phyloP scores from a whole-genome alignment of 805 yeast species.

The Candida xyloterini region DNA sequence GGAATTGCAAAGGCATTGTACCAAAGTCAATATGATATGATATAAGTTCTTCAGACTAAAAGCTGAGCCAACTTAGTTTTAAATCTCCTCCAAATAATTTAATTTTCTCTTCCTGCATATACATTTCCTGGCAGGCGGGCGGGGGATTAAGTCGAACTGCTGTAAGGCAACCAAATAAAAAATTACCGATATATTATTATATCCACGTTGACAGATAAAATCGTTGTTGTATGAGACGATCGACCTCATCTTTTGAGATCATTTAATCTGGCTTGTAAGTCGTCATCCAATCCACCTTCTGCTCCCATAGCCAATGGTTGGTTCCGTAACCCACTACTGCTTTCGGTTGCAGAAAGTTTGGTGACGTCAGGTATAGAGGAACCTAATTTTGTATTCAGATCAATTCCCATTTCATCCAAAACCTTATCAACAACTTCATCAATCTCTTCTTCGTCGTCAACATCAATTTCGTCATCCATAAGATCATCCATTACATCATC shows the following conservation, averaged over 20 bases:
- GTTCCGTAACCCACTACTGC: slow-evolving; percentile 7
- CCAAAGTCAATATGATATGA: not conserved
- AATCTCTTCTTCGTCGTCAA: slow-evolving; percentile 77
- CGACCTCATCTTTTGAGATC: slow-evolving; percentile 58
- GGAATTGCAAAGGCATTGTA: slow-evolving; percentile 10
- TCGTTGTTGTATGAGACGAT: not conserved
- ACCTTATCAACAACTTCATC: slow-evolving; percentile 91
- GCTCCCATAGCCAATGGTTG: slow-evolving; percentile 32
- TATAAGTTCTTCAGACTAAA: not conserved
- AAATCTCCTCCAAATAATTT: not conserved
- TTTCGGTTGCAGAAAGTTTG: slow-evolving; percentile 9
- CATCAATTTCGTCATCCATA: slow-evolving; percentile 86
- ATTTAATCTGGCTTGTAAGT: slow-evolving; percentile 82
- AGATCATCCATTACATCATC: slow-evolving; percentile 97
- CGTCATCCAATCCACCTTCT: slow-evolving; percentile 61
- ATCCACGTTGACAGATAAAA: slow-evolving; percentile 3
- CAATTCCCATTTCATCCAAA: slow-evolving; percentile 94
- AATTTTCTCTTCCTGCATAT: slow-evolving; percentile 1
- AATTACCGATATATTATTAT: not conserved
- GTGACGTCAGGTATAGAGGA: slow-evolving; percentile 41
- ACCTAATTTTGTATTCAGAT: slow-evolving; percentile 50
- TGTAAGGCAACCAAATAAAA: not conserved
- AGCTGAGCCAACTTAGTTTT: not conserved
- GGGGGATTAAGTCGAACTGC: not conserved
- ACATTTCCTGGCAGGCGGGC: slow-evolving; percentile 1